A percentile compares a stretch with the other conserved stretches of the same genome.
Conservation (phyloP, 2,329 filamentous ascomycete species). For the Trichoderma harzianum region DNA sequence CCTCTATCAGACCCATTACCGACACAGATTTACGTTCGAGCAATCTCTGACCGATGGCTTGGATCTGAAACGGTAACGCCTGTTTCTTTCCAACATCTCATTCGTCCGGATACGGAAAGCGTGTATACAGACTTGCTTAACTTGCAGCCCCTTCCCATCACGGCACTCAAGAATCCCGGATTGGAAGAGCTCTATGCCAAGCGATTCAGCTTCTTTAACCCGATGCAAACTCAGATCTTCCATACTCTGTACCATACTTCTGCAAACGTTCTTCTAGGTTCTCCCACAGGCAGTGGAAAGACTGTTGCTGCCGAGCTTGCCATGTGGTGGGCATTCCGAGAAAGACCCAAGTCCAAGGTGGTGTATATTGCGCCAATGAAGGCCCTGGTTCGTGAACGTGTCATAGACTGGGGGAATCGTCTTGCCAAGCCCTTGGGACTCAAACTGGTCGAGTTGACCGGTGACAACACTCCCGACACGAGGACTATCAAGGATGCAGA, state of each 20-base stretch:
- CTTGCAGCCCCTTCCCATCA: constrained; percentile 82
- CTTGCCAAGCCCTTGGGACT: constrained; percentile 79
- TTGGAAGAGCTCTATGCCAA: constrained; percentile 86
- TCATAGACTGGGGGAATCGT: constrained; percentile 87
- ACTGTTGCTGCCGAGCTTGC: constrained; percentile 93
- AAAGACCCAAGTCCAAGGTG: constrained; percentile 91
- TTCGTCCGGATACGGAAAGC: constrained; percentile 94
- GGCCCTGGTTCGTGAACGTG: constrained; percentile 90
- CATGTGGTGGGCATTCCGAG: constrained; percentile 99
- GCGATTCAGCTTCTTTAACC: constrained; percentile 95
- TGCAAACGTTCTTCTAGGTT: constrained; percentile 89
- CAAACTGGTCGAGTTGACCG: constrained; percentile 91
- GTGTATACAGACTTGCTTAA: constrained; percentile 93
- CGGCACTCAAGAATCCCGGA: constrained; percentile 79
- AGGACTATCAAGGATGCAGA: constrained; percentile 93
- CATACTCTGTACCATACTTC: constrained; percentile 92
- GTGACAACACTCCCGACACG: constrained; percentile 95
- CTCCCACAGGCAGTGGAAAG: constrained; percentile 95
- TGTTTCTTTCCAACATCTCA: constrained; percentile 96
- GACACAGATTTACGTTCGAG: constrained; percentile 92
- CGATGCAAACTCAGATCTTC: constrained; percentile 99
- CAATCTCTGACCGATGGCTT: constrained; percentile 92
- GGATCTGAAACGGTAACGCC: constrained; percentile 94
- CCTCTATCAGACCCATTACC: constrained; percentile 89
- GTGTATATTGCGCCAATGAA: constrained; percentile 99